phyloP scores from a whole-genome alignment of 805 yeast species.

The Spathaspora boniae region DNA sequence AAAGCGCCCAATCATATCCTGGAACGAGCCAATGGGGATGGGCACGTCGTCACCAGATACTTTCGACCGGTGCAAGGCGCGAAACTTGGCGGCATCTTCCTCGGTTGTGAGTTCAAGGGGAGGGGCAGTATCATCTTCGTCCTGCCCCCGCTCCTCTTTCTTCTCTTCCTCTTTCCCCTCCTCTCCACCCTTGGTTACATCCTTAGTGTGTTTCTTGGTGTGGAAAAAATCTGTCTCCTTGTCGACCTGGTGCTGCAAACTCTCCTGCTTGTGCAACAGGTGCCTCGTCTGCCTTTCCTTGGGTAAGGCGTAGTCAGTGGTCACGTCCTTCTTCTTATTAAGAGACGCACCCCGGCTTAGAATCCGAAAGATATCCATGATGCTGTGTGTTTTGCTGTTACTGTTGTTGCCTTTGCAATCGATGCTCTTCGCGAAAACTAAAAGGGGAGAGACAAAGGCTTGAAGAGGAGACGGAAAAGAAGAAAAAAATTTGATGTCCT shows the following conservation, averaged over 20 bases:
- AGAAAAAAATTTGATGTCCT: not conserved
- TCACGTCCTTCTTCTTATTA: conserved; percentile 49
- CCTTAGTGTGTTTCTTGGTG: conserved; percentile 48
- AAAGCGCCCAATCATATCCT: conserved; percentile 70
- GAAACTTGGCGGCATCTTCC: conserved; percentile 57
- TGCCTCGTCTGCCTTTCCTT: conserved; percentile 18
- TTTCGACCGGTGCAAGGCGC: conserved; percentile 62
- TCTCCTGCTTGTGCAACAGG: conserved; percentile 32
- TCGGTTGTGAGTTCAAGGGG: conserved; percentile 45
- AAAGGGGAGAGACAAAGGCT: not conserved
- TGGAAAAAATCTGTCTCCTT: conserved; percentile 83
- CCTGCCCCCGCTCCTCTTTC: conserved; percentile 18
- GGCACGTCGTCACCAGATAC: conserved; percentile 84
- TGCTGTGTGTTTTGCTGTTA: conserved; percentile 3
- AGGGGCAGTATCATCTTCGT: conserved; percentile 31
- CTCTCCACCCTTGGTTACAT: too few relatives aligned
- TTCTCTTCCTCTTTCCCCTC: conserved; percentile 15
- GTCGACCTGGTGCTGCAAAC: conserved; percentile 50
- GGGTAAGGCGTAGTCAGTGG: conserved; percentile 40
- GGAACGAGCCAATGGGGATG: conserved; percentile 86
- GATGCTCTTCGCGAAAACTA: conserved; percentile 7
- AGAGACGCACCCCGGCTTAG: conserved; percentile 83
- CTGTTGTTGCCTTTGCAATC: not conserved
- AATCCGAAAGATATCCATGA: conserved; percentile 86
- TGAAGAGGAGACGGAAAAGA: not conserved